Evolutionary conservation across 2,329 filamentous ascomycete genomes (phyloP), one percentile per base, ranked within the genome.

Genomic region (Thyridium curvatum): DNA sequence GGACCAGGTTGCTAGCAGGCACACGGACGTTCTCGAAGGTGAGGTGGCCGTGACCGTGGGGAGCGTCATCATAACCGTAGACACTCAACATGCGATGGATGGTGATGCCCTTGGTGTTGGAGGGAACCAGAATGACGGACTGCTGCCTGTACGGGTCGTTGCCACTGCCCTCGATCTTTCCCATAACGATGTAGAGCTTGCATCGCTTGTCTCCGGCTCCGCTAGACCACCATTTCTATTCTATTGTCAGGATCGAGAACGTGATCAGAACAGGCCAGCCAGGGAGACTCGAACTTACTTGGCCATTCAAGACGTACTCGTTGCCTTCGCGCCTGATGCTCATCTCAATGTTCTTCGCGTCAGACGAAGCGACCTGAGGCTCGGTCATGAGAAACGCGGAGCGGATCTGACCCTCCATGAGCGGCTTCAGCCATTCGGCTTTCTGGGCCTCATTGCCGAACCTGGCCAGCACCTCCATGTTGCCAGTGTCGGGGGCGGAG

Each of bases 141-240:
- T 97, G 93, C 58, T 96, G 90, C 55, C 77, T 78, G 75, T 97
- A 95, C 16, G 80, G 69, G 59, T 90, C 82, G 47, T 73, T 65
- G 70, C 94, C 84, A 50, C 69, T 68, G 35, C 85, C 72, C 56
- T 94, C 86, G 12, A 79, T 84, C 74, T 97, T 95, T 65, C 88
- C 93, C 86, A 98, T 95, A 52, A 95, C 89, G 45, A 98, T 82
- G 69, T 96, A 97, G 60, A 98, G 72, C 62, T 85, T 76, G 73
- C 93, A 98, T 52, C 91, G 79, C 42, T 84, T 85, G 66, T 98
- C 93, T 42, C 93, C 93, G 14, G 90, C 89, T 48, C 93, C 93
- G 47, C 87, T 94, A 18, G 88, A 94, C 93, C 93, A 98, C 93
- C 93, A 98, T 87, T 98, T 98, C 79, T 91, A 53, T 13, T 4